phyloP scores from a whole-genome alignment of 352 stramenopile genomes.

The Plasmopara muralis region DNA sequence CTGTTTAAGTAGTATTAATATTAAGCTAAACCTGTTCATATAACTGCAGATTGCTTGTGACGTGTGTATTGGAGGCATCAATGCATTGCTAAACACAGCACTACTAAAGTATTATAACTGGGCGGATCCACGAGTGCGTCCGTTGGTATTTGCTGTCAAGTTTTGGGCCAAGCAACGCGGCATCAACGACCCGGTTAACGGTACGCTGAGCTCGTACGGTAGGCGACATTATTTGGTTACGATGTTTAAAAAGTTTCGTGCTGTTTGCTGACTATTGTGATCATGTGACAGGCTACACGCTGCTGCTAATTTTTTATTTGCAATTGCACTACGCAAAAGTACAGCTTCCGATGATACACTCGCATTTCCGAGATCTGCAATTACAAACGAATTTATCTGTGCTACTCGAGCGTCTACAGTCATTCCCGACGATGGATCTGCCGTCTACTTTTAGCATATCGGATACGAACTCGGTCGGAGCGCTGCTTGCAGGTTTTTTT shows the following conservation, averaged over 20 bases:
- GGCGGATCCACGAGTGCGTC: constrained; percentile 74
- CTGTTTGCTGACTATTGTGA: too few species aligned
- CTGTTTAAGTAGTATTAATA: background rate
- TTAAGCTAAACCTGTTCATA: background rate
- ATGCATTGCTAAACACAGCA: constrained; percentile 72
- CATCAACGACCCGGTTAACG: constrained; percentile 96
- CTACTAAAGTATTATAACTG: constrained; percentile 67
- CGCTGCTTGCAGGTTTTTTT: constrained; percentile 95
- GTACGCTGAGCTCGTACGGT: constrained; percentile 96
- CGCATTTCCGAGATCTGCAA: constrained; percentile 56
- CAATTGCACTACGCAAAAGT: constrained; percentile 62
- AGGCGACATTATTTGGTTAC: constrained; percentile 1
- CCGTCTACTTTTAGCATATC: constrained; percentile 51
- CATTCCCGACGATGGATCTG: constrained; percentile 44
- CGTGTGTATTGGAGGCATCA: constrained; percentile 63
- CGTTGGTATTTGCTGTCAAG: constrained; percentile 96
- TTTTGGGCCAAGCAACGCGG: constrained; percentile 94
- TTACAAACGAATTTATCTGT: constrained; percentile 89
- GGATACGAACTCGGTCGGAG: constrained; percentile 81
- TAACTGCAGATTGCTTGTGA: constrained; percentile 49
- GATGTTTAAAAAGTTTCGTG: background rate
- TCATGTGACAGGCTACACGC: constrained; percentile 78
- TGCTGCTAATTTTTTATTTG: constrained; percentile 97
- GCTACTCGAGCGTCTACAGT: constrained; percentile 60
- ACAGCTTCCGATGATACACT: constrained; percentile 40